These are phyloP conservation scores for Lasiosphaeria miniovina DNA, from an alignment of 495 filamentous ascomycete species.

Conservation along the genomic window DNA sequence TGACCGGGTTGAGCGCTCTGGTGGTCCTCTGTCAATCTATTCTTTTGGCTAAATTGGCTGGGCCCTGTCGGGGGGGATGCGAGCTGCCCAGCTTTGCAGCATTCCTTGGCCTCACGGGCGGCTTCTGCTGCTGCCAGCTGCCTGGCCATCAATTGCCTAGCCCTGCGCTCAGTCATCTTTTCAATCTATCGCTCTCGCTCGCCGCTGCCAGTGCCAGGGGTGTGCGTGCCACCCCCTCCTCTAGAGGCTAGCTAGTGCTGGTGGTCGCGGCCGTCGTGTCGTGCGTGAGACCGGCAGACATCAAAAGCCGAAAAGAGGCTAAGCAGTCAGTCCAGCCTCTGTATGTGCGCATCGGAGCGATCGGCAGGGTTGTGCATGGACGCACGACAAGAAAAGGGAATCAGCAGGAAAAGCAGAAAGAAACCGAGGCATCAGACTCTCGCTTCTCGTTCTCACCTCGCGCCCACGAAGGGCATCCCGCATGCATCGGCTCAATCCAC, in stretches of 20 bases:
- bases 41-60: conserved; percentile 35
- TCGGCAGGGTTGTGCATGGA: conserved; percentile 7
- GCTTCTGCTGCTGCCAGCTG: conserved; percentile 11
- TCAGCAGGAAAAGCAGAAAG: too few species aligned
- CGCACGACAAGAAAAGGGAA: neutral
- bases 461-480: conserved; percentile 8
- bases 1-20: conserved; percentile 30
- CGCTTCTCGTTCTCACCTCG: neutral
- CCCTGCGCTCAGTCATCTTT: conserved; percentile 9
- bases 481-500: conserved; percentile 21
- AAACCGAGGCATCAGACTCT: neutral
- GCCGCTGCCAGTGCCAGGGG: neutral
- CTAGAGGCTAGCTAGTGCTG: conserved; percentile 1
- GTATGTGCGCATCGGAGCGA: neutral
- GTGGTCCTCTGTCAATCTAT: conserved; percentile 27
- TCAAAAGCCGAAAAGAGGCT: conserved; percentile 1
- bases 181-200: conserved; percentile 21
- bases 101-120: conserved; percentile 19
- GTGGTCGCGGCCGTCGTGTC: neutral
- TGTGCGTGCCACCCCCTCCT: neutral
- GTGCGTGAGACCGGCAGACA: conserved; percentile 5
- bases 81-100: conserved; percentile 13
- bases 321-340: neutral
- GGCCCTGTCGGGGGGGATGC: conserved; percentile 23
- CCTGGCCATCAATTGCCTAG: conserved; percentile 15